Conservation (phyloP, 2,329 filamentous ascomycete species). For the Colletotrichum destructivum region DNA sequence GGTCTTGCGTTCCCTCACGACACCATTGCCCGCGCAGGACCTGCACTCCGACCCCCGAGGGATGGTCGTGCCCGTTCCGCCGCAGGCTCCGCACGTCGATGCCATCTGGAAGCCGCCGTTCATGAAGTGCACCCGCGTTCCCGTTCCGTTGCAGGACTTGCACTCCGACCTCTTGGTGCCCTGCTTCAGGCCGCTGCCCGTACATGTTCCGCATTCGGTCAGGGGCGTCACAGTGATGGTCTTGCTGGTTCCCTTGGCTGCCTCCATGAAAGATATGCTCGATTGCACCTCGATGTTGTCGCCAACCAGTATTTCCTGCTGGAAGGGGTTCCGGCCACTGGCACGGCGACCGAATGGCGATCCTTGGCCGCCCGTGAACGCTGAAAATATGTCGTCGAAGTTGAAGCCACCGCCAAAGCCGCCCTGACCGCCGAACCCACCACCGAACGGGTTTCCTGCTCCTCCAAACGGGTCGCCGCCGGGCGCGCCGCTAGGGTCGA, state of each 20-base stretch:
- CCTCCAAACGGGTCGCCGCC: constrained; percentile 74
- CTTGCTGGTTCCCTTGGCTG: constrained; percentile 90
- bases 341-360: constrained; percentile 69
- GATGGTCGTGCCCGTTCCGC: constrained; percentile 82
- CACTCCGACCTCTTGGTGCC: constrained; percentile 83
- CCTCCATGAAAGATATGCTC: constrained; percentile 95
- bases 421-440: constrained; percentile 69
- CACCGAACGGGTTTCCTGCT: constrained; percentile 75
- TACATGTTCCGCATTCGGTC: constrained; percentile 85
- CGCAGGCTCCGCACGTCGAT: constrained; percentile 86
- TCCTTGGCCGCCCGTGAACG: constrained; percentile 76
- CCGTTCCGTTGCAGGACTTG: constrained; percentile 86
- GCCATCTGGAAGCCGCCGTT: constrained; percentile 97
- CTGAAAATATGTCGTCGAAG: constrained; percentile 95
- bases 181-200: constrained; percentile 86
- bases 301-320: constrained; percentile 86
- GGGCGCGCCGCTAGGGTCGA: constrained; percentile 81
- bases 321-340: constrained; percentile 77
- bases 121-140: constrained; percentile 89
- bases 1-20: constrained; percentile 85
- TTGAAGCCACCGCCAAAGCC: constrained; percentile 90
- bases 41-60: constrained; percentile 87
- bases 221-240: constrained; percentile 90
- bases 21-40: constrained; percentile 86
- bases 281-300: constrained; percentile 97